Conservation (phyloP, 352 stramenopile species). For the Phytophthora podocarpi region DNA sequence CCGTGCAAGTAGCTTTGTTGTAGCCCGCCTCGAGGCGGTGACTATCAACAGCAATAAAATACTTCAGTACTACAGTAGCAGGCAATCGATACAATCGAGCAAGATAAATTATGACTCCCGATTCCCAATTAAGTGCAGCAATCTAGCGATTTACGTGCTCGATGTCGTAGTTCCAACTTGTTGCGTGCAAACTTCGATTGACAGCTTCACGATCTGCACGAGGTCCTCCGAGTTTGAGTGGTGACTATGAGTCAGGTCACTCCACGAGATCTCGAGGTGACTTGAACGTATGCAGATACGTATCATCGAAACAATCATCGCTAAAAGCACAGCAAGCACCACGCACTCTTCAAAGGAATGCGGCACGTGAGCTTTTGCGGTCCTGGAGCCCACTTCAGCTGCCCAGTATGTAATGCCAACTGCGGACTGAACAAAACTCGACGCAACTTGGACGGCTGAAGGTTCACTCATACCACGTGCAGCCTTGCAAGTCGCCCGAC, state of each 20-base stretch:
- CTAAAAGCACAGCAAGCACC: not conserved
- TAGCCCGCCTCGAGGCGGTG: too few species aligned
- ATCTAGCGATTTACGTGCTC: too few species aligned
- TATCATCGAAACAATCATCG: slow-evolving; percentile 8
- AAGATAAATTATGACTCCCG: too few species aligned
- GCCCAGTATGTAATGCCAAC: slow-evolving; percentile 8
- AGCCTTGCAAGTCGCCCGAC: not conserved
- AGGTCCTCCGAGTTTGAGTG: slow-evolving; percentile 7
- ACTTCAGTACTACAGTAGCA: too few species aligned
- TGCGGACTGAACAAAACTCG: slow-evolving; percentile 15
- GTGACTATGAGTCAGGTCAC: slow-evolving; percentile 7
- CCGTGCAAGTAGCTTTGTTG: too few species aligned
- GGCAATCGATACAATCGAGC: too few species aligned
- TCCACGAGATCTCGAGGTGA: slow-evolving; percentile 19
- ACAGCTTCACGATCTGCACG: slow-evolving; percentile 20
- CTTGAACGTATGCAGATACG: slow-evolving; percentile 10
- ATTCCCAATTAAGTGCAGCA: too few species aligned
- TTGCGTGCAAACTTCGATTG: slow-evolving; percentile 8
- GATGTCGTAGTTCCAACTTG: not conserved
- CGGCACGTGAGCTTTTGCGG: slow-evolving; percentile 8
- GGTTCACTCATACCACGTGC: not conserved
- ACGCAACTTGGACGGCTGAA: slow-evolving; percentile 9
- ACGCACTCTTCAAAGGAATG: slow-evolving; percentile 16
- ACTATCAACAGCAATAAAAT: too few species aligned
- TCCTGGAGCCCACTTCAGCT: not conserved